phyloP scores from a whole-genome alignment of 2,329 filamentous ascomycete genomes.

The Neurospora crassa region DNA sequence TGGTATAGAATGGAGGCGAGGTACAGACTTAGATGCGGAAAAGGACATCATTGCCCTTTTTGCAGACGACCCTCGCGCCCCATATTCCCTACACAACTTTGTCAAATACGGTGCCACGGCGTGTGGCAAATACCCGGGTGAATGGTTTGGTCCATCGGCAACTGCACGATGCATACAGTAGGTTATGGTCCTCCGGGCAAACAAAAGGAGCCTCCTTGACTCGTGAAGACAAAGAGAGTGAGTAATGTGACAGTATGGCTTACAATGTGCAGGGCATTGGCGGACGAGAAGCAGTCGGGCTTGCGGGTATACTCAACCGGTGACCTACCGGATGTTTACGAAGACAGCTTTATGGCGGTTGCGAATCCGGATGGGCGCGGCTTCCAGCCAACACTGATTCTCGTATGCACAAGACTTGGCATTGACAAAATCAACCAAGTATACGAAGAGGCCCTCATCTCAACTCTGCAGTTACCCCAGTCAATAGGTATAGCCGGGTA shows the following conservation, averaged over 20 bases:
- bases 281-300: conserved; percentile 52
- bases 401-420: conserved; percentile 81
- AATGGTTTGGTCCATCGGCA: conserved; percentile 98
- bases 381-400: conserved; percentile 78
- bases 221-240: neutral
- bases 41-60: conserved; percentile 68
- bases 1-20: conserved; percentile 62
- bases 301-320: conserved; percentile 82
- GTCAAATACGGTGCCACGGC: conserved; percentile 76
- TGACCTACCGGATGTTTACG: conserved; percentile 85
- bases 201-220: neutral
- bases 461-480: conserved; percentile 75
- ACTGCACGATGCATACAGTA: conserved; percentile 91
- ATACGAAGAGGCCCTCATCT: conserved; percentile 89
- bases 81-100: conserved; percentile 92
- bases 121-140: conserved; percentile 89
- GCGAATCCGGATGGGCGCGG: conserved; percentile 55
- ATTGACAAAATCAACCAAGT: conserved; percentile 91
- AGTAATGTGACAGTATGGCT: neutral
- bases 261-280: conserved; percentile 53
- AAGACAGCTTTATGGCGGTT: conserved; percentile 74
- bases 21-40: conserved; percentile 49
- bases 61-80: conserved; percentile 74
- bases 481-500: conserved; percentile 95
- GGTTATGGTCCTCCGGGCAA: conserved; percentile 24